These are phyloP conservation scores for Solanum hybrid DNA, from an alignment of 305 asterid species.

Conservation along the genomic window DNA sequence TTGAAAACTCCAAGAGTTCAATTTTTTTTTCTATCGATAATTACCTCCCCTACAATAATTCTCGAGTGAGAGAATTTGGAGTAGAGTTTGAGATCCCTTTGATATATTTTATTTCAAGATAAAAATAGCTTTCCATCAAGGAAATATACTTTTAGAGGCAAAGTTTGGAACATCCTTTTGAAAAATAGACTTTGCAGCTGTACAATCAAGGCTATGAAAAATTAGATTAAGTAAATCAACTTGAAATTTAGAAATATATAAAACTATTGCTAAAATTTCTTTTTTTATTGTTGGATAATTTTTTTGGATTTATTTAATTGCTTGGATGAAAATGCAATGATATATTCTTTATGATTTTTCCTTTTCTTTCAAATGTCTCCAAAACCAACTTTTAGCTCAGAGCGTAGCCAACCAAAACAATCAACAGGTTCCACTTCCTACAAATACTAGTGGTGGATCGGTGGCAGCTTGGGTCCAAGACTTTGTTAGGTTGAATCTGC, in stretches of 20 bases:
- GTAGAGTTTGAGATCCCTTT: too few species aligned
- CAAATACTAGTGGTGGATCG: too few species aligned
- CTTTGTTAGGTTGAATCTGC: too few species aligned
- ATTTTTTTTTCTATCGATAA: too few species aligned
- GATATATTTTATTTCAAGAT: too few species aligned
- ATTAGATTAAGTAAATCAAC: neutral
- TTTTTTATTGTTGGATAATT: neutral
- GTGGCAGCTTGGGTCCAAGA: too few species aligned
- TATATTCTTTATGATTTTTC: neutral
- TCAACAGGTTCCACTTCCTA: too few species aligned
- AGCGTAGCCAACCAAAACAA: neutral
- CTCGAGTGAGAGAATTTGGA: too few species aligned
- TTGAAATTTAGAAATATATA: neutral
- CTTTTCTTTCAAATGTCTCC: neutral
- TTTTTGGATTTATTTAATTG: neutral
- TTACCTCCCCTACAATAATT: too few species aligned
- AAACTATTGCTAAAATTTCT: neutral
- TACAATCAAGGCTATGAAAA: neutral
- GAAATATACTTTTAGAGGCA: neutral
- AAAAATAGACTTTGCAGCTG: neutral
- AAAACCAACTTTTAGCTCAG: neutral
- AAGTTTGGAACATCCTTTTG: neutral
- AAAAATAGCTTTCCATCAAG: neutral
- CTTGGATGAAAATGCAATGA: neutral
- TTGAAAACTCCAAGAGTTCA: too few species aligned